A percentile compares a stretch with the other conserved stretches of the same genome.
phyloP scores from a whole-genome alignment of 208 protist species.

The Trypanosoma mega region DNA sequence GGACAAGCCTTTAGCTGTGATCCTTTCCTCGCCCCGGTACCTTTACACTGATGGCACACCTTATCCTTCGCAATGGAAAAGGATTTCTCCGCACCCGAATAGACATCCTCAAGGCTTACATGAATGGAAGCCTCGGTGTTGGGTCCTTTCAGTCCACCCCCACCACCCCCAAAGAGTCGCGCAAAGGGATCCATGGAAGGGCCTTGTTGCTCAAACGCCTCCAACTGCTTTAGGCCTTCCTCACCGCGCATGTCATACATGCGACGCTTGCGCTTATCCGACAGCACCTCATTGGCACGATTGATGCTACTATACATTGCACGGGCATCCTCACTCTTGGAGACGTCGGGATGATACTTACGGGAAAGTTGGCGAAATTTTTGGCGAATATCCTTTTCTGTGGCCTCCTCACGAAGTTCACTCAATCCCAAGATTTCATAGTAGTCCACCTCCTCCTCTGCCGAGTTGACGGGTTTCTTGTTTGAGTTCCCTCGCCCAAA shows the following conservation, averaged over 20 bases:
- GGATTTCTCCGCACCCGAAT: constrained; percentile 80
- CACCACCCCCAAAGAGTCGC: constrained; percentile 46
- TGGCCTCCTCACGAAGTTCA: constrained; percentile 53
- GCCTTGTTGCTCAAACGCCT: constrained; percentile 24
- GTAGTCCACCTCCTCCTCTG: constrained; percentile 63
- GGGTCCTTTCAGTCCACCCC: constrained; percentile 62
- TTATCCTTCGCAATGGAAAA: constrained; percentile 88
- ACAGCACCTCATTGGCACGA: constrained; percentile 91
- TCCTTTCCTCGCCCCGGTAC: constrained; percentile 39
- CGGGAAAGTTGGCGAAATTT: constrained; percentile 71
- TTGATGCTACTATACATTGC: constrained; percentile 74
- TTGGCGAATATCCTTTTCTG: constrained; percentile 81
- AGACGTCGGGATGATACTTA: constrained; percentile 85
- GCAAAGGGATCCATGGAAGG: constrained; percentile 44
- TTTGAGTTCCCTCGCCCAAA: constrained; percentile 8
- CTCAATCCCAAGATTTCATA: constrained; percentile 70
- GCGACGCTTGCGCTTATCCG: constrained; percentile 83
- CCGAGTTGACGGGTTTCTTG: background rate
- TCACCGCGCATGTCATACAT: constrained; percentile 93
- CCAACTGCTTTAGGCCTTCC: constrained; percentile 77
- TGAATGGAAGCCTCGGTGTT: constrained; percentile 71
- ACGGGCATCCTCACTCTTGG: constrained; percentile 46
- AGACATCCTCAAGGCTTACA: constrained; percentile 91
- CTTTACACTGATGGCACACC: constrained; percentile 75
- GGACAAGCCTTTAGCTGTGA: constrained; percentile 39